A percentile compares a stretch with the other conserved stretches of the same genome.
phyloP scores from a whole-genome alignment of 2,329 filamentous ascomycete species.

The Cladophialophora psammophila region DNA sequence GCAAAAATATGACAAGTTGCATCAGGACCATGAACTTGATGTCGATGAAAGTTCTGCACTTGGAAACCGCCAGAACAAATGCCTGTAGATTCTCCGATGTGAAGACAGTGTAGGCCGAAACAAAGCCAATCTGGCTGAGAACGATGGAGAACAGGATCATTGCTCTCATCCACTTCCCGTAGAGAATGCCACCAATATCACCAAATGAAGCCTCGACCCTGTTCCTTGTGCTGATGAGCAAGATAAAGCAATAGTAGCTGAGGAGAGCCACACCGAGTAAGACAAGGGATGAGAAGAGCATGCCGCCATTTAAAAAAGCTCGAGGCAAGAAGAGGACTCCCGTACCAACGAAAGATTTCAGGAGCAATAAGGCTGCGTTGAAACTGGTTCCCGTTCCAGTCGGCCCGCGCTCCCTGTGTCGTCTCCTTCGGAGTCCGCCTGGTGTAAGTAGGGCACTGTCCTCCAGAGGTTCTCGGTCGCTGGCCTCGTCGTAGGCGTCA shows the following conservation, averaged over 20 bases:
- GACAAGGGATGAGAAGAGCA: slow-evolving; percentile 94
- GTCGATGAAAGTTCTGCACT: slow-evolving; percentile 84
- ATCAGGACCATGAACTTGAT: slow-evolving; percentile 91
- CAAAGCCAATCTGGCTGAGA: slow-evolving; percentile 92
- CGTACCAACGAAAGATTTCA: slow-evolving; percentile 98
- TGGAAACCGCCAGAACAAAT: slow-evolving; percentile 87
- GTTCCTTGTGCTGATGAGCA: slow-evolving; percentile 85
- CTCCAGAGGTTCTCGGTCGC: slow-evolving; percentile 80
- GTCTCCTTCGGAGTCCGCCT: slow-evolving; percentile 72
- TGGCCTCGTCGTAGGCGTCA: slow-evolving; percentile 67
- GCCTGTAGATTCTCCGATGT: slow-evolving; percentile 95
- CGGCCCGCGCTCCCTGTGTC: slow-evolving; percentile 75
- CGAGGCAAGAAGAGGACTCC: slow-evolving; percentile 92
- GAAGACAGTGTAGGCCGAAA: slow-evolving; percentile 95
- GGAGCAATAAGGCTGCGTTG: slow-evolving; percentile 80
- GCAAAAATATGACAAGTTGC: slow-evolving; percentile 94
- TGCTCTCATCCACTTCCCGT: slow-evolving; percentile 86
- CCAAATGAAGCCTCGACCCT: slow-evolving; percentile 94
- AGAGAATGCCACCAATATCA: slow-evolving; percentile 91
- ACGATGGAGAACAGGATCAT: slow-evolving; percentile 92
- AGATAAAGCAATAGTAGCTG: slow-evolving; percentile 97
- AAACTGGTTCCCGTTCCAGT: slow-evolving; percentile 79
- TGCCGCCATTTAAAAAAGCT: slow-evolving; percentile 94
- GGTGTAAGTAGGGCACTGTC: slow-evolving; percentile 79
- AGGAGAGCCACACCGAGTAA: slow-evolving; percentile 83